Evolutionary conservation across 2,329 filamentous ascomycete genomes (phyloP).

Genomic region (Trichoderma atroviride): DNA sequence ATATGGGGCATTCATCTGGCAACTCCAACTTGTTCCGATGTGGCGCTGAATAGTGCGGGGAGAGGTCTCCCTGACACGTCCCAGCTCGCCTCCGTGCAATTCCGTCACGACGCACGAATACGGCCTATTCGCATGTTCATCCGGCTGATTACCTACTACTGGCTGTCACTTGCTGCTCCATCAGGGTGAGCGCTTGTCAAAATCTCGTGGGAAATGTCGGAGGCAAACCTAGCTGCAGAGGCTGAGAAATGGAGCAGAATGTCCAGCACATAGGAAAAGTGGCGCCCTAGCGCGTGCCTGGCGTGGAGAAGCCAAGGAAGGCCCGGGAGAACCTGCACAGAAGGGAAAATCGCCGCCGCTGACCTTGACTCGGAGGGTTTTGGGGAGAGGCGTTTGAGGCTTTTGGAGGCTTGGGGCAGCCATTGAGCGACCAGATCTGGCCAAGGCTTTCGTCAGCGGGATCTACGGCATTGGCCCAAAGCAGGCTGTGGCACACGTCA

Average conservation of each 20-base stretch:
- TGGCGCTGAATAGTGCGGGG: slow-evolving; percentile 17
- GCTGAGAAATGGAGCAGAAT: slow-evolving; percentile 10
- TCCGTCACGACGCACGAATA: slow-evolving; percentile 9
- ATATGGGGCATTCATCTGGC: not conserved
- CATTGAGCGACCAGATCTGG: slow-evolving; percentile 6
- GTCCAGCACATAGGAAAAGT: slow-evolving; percentile 2
- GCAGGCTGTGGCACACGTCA: slow-evolving; percentile 9
- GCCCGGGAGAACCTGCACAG: slow-evolving; percentile 16
- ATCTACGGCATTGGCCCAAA: slow-evolving; percentile 21
- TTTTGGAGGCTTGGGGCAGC: slow-evolving; percentile 3
- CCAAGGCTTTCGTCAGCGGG: slow-evolving; percentile 22
- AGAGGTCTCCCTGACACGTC: not conserved
- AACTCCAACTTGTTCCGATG: slow-evolving; percentile 12
- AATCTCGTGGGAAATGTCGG: slow-evolving; percentile 24
- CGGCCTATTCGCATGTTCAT: not conserved
- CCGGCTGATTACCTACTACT: not conserved
- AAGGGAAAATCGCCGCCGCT: slow-evolving; percentile 21
- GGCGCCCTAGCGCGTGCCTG: slow-evolving; percentile 13
- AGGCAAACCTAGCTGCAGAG: not conserved
- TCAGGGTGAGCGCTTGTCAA: slow-evolving; percentile 2
- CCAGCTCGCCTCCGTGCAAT: slow-evolving; percentile 1
- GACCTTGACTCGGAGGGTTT: slow-evolving; percentile 6
- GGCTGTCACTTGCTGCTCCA: not conserved
- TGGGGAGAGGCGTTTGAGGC: not conserved
- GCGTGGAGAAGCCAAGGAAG: slow-evolving; percentile 21